Evolutionary conservation across 345 rosid species (phyloP), one percentile per base, ranked within the genome.

Genomic region (Psidium friedrichsthalianum): DNA sequence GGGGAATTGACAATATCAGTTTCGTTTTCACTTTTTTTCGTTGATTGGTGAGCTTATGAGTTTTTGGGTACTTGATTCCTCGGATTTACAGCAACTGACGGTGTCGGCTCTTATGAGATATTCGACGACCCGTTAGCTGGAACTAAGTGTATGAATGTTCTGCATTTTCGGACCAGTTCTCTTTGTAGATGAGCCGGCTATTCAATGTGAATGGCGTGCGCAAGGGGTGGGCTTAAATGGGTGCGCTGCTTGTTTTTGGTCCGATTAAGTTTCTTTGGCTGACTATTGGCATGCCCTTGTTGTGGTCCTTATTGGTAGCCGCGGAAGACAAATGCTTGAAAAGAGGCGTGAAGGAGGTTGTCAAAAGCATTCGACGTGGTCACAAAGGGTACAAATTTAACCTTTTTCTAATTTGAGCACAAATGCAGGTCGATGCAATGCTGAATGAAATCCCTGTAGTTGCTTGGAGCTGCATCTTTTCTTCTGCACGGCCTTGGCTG

Each of bases 301-400:
- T 29, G 61, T 21, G 56, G 59, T 54, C 27, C 27, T 42, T 69
- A 69, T 69, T 69, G 78, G 36, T 88, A 97, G 99, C 98, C 85
- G 94, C 99, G 81, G 99, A 95, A 36, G 91, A 92, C 52, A 97
- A 95, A 87, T 96, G 99, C 89, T 89, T 97, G 95, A 97, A 96
- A 92, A 93, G 99, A 90, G 99, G 99, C 22, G 99, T 97, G 56
- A 97, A 97, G 88, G 99, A 97, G 91, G 99, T 97, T 5, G 98
- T 97, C 14, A 95, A 96, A 87, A 95, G 98, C 83, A 96, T 97
- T 11, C 88, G 98, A 53, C 95, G 99, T 5, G 96, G 98, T 32
- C 91, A 94, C 29, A 96, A 95, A 91, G 99, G 99, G 99, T 96
- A 56, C 85, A 90, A 84, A 51, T 24, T 51, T 83, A 40, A 74